Base-by-base conservation (phyloP, 2,329 filamentous ascomycete genomes). In the Aspergillus versicolor region DNA sequence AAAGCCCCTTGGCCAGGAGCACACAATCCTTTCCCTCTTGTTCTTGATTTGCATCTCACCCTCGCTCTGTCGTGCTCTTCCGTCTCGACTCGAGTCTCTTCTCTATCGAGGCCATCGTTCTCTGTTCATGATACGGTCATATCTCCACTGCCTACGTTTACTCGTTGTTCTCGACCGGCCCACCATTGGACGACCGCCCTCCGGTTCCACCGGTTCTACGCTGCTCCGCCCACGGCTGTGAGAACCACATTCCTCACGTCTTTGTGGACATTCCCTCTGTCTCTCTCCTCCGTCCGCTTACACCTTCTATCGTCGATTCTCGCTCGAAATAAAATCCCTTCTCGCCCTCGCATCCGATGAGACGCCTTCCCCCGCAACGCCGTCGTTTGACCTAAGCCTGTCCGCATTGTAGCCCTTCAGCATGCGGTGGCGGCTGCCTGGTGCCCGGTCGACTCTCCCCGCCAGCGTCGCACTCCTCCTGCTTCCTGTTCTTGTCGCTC, bases 401-500 rank as follows among this genome's bases (percentile, higher is more conserved):
- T 44, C 51, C 56, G 52, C 73, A 63, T 73, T 75, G 75, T 74
- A 68, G 69, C 65, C 65, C 67, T 65, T 65, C 76, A 79, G 67
- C 61, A 88, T 87, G 84, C 79, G 83, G 80, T 85, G 83, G 82
- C 84, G 84, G 79, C 84, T 84, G 73, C 81, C 81, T 68, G 82
- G 82, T 77, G 81, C 82, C 75, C 81, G 78, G 70, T 72, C 70
- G 76, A 79, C 76, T 74, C 77, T 77, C 67, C 82, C 71, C 70
- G 71, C 85, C 71, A 82, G 83, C 72, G 79, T 86, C 71, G 82
- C 81, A 65, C 72, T 86, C 61, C 75, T 87, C 56, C 73, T 87
- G 55, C 71, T 88, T 58, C 83, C 84, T 54, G 75, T 85, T 64
- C 82, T 82, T 77, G 81, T 85, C 67, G 84, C 83, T 82, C 84